phyloP scores from a whole-genome alignment of 305 asterid genomes.

The Coffea humblotiana region DNA sequence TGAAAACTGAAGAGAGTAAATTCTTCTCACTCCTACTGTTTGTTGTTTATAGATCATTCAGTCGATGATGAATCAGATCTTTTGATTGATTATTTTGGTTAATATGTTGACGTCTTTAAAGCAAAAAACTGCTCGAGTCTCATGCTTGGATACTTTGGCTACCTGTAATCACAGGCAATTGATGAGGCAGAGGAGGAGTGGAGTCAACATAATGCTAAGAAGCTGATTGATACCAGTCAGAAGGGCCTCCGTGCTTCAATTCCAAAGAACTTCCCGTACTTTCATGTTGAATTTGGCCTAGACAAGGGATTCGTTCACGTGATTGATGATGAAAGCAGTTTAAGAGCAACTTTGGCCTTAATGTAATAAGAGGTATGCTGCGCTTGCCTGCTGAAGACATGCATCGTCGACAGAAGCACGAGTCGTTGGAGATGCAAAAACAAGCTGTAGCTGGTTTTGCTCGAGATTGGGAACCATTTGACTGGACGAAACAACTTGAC shows the following conservation, averaged over 20 bases:
- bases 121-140: background rate
- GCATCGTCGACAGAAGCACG: conserved; percentile 69
- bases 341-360: conserved; percentile 75
- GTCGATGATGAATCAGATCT: too few relatives aligned
- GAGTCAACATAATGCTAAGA: conserved; percentile 97
- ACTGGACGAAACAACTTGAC: conserved; percentile 83
- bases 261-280: conserved; percentile 86
- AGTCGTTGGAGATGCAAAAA: conserved; percentile 60
- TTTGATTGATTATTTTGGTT: background rate
- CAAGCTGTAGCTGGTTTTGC: conserved; percentile 66
- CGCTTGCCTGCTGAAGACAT: conserved; percentile 85
- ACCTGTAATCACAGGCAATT: conserved; percentile 58
- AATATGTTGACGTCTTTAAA: background rate
- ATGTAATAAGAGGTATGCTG: conserved; percentile 78
- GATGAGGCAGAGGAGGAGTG: conserved; percentile 97
- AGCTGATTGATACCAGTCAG: conserved; percentile 84
- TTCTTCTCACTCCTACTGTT: background rate
- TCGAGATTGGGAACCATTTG: conserved; percentile 73
- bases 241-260: conserved; percentile 85
- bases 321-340: conserved; percentile 78
- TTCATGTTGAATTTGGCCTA: conserved; percentile 90
- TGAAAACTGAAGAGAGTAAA: background rate
- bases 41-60: background rate
- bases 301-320: conserved; percentile 85
- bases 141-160: background rate